Percentiles rank a stretch among this genome's conserved stretches.
These are phyloP conservation scores for Dentiscutata heterogama DNA, from an alignment of 371 early-diverging fungal genomes.

Conservation along the genomic window DNA sequence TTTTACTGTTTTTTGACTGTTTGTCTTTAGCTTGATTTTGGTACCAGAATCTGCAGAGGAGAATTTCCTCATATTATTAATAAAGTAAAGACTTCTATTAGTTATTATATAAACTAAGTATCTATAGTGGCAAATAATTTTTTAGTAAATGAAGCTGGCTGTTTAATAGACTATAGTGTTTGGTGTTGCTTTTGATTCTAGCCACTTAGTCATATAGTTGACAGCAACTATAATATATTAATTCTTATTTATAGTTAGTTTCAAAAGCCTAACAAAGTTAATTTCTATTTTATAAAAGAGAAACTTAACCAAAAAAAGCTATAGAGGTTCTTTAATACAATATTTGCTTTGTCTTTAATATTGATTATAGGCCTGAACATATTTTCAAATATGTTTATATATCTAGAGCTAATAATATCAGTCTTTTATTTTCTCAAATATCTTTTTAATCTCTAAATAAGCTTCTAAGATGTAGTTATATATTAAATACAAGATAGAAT, in stretches of 20 bases:
- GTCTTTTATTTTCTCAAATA: too few species aligned
- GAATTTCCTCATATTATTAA: too few species aligned
- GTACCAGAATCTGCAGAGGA: too few species aligned
- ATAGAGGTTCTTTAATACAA: conserved; percentile 29
- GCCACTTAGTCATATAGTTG: conserved; percentile 58
- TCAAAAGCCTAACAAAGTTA: conserved; percentile 58
- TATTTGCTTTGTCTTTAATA: too few species aligned
- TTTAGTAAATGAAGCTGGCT: conserved; percentile 53
- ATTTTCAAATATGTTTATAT: too few species aligned
- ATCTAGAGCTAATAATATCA: too few species aligned
- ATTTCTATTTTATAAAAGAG: conserved; percentile 53
- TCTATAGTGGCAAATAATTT: conserved; percentile 52
- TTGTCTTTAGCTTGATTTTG: background rate
- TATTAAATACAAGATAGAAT: too few species aligned
- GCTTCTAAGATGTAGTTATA: too few species aligned
- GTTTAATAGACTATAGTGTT: conserved; percentile 47
- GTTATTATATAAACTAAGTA: conserved; percentile 52
- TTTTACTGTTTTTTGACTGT: background rate
- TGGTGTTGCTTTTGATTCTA: conserved; percentile 52
- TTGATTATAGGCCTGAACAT: too few species aligned
- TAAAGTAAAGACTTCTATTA: conserved; percentile 50
- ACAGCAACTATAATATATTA: conserved; percentile 59
- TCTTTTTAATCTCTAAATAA: too few species aligned
- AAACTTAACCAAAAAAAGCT: conserved; percentile 24
- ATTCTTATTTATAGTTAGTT: conserved; percentile 48